Conservation (phyloP, 306 rosid species). For the Dalbergia cultrata region DNA sequence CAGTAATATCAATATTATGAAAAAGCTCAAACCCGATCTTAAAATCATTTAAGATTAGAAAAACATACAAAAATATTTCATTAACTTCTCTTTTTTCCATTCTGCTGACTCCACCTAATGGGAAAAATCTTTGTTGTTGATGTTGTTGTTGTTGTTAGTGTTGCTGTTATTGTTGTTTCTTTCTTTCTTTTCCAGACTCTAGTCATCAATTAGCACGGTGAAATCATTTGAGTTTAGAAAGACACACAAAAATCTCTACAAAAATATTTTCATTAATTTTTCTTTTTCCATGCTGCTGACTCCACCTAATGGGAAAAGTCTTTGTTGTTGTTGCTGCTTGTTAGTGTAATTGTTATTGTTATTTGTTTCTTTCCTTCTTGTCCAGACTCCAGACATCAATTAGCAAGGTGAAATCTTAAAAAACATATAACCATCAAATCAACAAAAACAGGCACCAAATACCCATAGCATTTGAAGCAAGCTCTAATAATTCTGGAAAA, state of each 20-base stretch:
- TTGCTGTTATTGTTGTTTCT: no score
- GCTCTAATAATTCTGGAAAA: slow-evolving; percentile 15
- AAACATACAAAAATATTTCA: not conserved
- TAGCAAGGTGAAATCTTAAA: slow-evolving; percentile 16
- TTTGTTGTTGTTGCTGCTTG: not conserved
- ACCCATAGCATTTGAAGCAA: slow-evolving; percentile 1
- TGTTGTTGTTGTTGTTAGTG: not conserved
- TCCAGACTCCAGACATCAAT: not conserved
- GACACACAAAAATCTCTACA: not conserved
- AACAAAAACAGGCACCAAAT: slow-evolving; percentile 23
- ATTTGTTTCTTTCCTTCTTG: not conserved
- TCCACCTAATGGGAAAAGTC: not conserved
- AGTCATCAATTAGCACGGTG: not conserved
- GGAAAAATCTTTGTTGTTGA: not conserved
- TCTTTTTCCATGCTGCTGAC: not conserved
- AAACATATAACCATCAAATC: slow-evolving; percentile 1
- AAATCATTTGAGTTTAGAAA: not conserved
- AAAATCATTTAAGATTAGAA: slow-evolving; percentile 7
- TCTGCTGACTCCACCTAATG: not conserved
- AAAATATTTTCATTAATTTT: not conserved
- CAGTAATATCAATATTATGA: not conserved
- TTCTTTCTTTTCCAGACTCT: not conserved
- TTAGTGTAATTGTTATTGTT: no score
- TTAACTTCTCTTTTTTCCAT: slow-evolving; percentile 1
- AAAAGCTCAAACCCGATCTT: slow-evolving; percentile 8